phyloP scores from a whole-genome alignment of 768 basidiomycete genomes.

The Brasilioporus rufonigricans region DNA sequence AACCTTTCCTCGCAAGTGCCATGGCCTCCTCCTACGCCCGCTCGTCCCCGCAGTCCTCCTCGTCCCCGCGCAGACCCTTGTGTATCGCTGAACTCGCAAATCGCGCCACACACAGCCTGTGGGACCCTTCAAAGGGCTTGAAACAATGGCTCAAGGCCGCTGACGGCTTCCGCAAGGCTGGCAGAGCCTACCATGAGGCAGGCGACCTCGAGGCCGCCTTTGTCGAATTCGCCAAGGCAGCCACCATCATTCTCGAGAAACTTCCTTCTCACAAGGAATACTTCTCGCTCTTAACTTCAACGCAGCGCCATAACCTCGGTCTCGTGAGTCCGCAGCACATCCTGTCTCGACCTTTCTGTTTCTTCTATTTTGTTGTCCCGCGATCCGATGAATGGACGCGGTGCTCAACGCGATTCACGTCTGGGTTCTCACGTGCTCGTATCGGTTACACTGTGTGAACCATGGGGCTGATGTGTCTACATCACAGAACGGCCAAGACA shows the following conservation, averaged over 20 bases:
- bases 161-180: slow-evolving; percentile 58
- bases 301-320: slow-evolving; percentile 65
- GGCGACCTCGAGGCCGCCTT: slow-evolving; percentile 72
- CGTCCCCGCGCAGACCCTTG: slow-evolving; percentile 42
- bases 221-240: slow-evolving; percentile 67
- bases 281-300: slow-evolving; percentile 46
- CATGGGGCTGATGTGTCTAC: slow-evolving; percentile 14
- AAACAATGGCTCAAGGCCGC: slow-evolving; percentile 67
- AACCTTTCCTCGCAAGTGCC: slow-evolving; percentile 9
- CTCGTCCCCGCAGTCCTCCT: slow-evolving; percentile 13
- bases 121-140: slow-evolving; percentile 57
- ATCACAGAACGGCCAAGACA: slow-evolving; percentile 69
- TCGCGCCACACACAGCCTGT: slow-evolving; percentile 52
- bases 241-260: slow-evolving; percentile 75
- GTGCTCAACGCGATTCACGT: not conserved
- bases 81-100: slow-evolving; percentile 67
- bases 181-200: slow-evolving; percentile 42
- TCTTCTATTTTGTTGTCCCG: not conserved
- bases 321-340: slow-evolving; percentile 51
- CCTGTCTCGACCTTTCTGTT: not conserved
- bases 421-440: not conserved
- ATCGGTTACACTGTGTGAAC: not conserved
- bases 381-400: not conserved
- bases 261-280: slow-evolving; percentile 75
- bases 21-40: slow-evolving; percentile 23